Evolutionary conservation across 164 flowering plant species (phyloP).

Genomic region (Annona cherimola): DNA sequence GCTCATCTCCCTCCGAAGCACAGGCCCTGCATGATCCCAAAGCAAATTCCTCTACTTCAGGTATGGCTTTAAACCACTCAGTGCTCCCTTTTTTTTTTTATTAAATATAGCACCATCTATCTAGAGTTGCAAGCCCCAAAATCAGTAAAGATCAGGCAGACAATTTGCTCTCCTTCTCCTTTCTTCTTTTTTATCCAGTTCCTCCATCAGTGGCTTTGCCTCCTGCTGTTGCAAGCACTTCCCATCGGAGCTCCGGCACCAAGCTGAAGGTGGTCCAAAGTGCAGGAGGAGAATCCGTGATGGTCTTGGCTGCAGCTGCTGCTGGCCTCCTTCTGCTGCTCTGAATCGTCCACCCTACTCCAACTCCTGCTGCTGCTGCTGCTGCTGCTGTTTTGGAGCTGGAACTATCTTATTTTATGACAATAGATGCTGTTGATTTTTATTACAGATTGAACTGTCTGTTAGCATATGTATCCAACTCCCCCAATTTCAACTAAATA

Average conservation of each 20-base stretch:
- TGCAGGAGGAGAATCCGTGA: neutral
- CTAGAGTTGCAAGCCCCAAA: too few species aligned
- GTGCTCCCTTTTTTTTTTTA: neutral
- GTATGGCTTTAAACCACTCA: neutral
- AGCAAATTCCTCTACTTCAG: constrained; percentile 2
- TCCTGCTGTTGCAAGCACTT: neutral
- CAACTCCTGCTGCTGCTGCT: too few species aligned
- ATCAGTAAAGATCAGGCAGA: too few species aligned
- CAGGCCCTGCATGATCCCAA: neutral
- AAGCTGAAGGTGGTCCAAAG: neutral
- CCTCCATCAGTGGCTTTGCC: neutral
- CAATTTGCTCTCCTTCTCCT: neutral
- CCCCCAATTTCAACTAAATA: too few species aligned
- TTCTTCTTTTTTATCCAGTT: neutral
- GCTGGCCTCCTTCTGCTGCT: neutral
- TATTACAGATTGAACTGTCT: neutral
- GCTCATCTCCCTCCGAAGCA: neutral
- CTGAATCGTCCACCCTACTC: too few species aligned
- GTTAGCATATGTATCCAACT: too few species aligned
- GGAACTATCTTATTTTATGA: neutral
- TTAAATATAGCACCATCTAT: too few species aligned
- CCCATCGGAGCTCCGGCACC: neutral
- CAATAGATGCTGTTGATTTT: too few species aligned
- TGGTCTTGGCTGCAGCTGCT: neutral
- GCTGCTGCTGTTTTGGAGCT: neutral